Evolutionary conservation across 2,329 filamentous ascomycete species (phyloP).

Genomic region (Paraphaeosphaeria minitans): DNA sequence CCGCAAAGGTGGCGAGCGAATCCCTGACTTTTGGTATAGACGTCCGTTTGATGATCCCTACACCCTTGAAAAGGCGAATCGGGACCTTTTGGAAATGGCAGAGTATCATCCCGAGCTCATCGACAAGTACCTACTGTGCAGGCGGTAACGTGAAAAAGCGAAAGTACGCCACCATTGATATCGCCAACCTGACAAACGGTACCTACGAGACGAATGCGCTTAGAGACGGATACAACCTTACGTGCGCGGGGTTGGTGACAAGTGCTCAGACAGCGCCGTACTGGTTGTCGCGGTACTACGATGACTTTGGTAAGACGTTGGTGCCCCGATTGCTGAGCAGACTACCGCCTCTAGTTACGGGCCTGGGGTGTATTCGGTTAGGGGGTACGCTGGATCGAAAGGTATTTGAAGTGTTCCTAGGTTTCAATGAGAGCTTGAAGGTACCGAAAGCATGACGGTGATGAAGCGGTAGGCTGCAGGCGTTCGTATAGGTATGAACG

Average conservation of each 20-base stretch:
- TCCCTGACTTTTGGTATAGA: constrained; percentile 51
- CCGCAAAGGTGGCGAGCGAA: constrained; percentile 46
- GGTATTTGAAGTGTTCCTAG: constrained; percentile 11
- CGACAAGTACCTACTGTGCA: constrained; percentile 13
- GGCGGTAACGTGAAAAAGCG: constrained; percentile 15
- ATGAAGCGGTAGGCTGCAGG: neutral
- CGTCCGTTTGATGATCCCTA: constrained; percentile 21
- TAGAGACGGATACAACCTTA: constrained; percentile 23
- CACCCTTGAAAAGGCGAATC: constrained; percentile 15
- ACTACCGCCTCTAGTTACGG: constrained; percentile 10
- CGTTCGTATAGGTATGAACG: neutral
- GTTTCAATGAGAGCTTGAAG: constrained; percentile 13
- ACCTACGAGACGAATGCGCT: constrained; percentile 26
- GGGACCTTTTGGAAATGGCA: constrained; percentile 17
- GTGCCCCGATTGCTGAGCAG: constrained; percentile 12
- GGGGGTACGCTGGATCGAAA: constrained; percentile 4
- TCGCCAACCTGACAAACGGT: constrained; percentile 32
- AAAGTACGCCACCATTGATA: constrained; percentile 19
- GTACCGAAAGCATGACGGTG: neutral
- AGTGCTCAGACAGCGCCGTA: constrained; percentile 12
- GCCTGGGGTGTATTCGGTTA: constrained; percentile 8
- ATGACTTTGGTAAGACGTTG: constrained; percentile 8
- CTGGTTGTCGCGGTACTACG: constrained; percentile 14
- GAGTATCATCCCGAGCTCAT: constrained; percentile 15
- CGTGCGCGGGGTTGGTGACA: constrained; percentile 10